phyloP scores from a whole-genome alignment of 2,329 filamentous ascomycete species.

The Clarireedia hainanense region DNA sequence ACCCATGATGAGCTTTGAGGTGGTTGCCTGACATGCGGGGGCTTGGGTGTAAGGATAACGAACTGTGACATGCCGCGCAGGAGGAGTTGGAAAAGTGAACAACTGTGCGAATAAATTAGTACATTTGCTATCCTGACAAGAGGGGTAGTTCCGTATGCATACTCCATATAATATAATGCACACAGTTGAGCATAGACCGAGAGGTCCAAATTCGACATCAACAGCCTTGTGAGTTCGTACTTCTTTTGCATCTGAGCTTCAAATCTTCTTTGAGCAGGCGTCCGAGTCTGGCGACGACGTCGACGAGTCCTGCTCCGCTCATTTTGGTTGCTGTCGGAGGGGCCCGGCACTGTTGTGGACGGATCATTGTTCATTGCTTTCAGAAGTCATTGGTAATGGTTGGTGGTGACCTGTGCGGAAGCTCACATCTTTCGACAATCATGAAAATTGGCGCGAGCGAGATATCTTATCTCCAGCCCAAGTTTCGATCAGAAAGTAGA shows the following conservation, averaged over 20 bases:
- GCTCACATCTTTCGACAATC: constrained; percentile 18
- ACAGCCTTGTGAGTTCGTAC: constrained; percentile 47
- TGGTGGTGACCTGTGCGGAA: constrained; percentile 1
- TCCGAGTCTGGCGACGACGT: constrained; percentile 1
- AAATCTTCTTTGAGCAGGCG: constrained; percentile 26
- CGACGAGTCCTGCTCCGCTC: constrained; percentile 1
- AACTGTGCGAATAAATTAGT: constrained; percentile 36
- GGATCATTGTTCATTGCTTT: constrained; percentile 46
- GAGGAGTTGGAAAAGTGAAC: constrained; percentile 55
- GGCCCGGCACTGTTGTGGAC: constrained; percentile 28
- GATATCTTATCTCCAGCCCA: not conserved
- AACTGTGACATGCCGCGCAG: constrained; percentile 52
- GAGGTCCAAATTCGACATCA: constrained; percentile 54
- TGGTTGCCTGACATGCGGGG: constrained; percentile 46
- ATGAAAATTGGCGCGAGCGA: not conserved
- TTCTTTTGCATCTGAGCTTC: constrained; percentile 44
- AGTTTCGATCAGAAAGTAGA: not conserved
- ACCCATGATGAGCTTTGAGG: constrained; percentile 49
- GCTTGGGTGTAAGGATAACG: constrained; percentile 53
- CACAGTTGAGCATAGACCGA: constrained; percentile 58
- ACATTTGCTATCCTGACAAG: not conserved
- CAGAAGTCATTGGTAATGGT: constrained; percentile 25
- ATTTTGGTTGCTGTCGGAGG: constrained; percentile 19
- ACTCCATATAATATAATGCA: constrained; percentile 65
- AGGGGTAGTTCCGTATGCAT: constrained; percentile 24